phyloP scores from a whole-genome alignment of 164 flowering plant species.

The Vitis riparia region DNA sequence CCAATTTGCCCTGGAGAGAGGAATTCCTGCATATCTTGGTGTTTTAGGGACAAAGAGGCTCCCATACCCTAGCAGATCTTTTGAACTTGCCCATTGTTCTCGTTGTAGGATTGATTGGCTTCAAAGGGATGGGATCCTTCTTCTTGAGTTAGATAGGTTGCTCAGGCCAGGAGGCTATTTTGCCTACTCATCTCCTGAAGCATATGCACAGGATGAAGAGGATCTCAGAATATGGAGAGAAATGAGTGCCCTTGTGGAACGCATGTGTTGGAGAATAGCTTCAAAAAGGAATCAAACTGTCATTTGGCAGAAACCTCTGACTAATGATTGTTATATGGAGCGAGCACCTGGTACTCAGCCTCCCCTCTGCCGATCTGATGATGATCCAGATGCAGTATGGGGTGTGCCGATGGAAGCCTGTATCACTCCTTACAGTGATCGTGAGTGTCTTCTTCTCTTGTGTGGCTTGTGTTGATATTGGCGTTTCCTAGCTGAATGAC shows the following conservation, averaged over 20 bases:
- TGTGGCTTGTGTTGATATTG: background rate
- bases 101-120: slow-evolving; percentile 60
- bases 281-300: slow-evolving; percentile 47
- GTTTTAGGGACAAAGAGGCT: slow-evolving; percentile 55
- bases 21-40: slow-evolving; percentile 57
- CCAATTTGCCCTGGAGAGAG: slow-evolving; percentile 52
- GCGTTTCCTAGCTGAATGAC: background rate
- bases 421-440: slow-evolving; percentile 45
- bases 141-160: slow-evolving; percentile 51
- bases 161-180: slow-evolving; percentile 55
- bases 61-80: slow-evolving; percentile 57
- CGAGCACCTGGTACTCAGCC: slow-evolving; percentile 44
- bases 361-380: slow-evolving; percentile 47
- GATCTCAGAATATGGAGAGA: slow-evolving; percentile 50
- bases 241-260: slow-evolving; percentile 50
- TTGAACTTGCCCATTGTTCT: slow-evolving; percentile 55
- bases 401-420: slow-evolving; percentile 47
- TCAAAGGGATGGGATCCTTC: slow-evolving; percentile 49
- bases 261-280: slow-evolving; percentile 57
- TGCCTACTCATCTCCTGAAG: slow-evolving; percentile 57
- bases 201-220: slow-evolving; percentile 57
- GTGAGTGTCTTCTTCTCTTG: slow-evolving; percentile 22
- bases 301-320: slow-evolving; percentile 46
- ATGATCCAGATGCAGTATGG: slow-evolving; percentile 46
- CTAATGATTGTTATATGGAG: slow-evolving; percentile 45